phyloP scores from a whole-genome alignment of 148 eudicot species.

The Euryodendron excelsum region DNA sequence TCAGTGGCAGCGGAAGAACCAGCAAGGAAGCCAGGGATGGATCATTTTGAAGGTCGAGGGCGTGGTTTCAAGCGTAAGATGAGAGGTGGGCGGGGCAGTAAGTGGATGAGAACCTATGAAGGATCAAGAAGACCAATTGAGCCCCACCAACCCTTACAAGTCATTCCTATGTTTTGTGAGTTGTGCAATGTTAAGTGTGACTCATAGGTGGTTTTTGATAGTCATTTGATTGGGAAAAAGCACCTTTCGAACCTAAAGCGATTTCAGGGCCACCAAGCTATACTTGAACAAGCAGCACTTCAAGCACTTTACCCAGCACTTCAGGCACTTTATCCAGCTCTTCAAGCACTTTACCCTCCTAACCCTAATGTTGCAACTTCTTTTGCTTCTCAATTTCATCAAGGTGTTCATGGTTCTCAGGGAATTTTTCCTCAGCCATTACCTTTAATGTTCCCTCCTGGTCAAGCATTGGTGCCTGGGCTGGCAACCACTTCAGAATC shows the following conservation, averaged over 20 bases:
- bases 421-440: conserved; percentile 36
- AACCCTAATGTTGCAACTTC: conserved; percentile 39
- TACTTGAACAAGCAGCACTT: conserved; percentile 46
- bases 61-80: conserved; percentile 57
- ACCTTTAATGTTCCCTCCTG: conserved; percentile 36
- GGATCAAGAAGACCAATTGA: conserved; percentile 42
- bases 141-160: conserved; percentile 44
- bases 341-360: conserved; percentile 46
- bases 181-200: conserved; percentile 78
- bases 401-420: conserved; percentile 38
- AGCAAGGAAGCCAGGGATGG: conserved; percentile 13
- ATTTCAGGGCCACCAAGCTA: conserved; percentile 52
- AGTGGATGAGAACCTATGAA: conserved; percentile 37
- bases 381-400: conserved; percentile 30
- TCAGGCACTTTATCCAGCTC: conserved; percentile 42
- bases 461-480: conserved; percentile 30
- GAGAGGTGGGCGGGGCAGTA: conserved; percentile 54
- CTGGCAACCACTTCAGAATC: conserved; percentile 8
- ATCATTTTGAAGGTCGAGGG: conserved; percentile 22
- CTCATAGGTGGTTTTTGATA: conserved; percentile 55
- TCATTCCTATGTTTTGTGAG: conserved; percentile 53
- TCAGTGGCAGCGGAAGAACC: conserved; percentile 26
- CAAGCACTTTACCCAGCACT: conserved; percentile 54
- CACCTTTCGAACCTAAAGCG: conserved; percentile 56
- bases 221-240: conserved; percentile 69